Percentiles rank a stretch among this genome's conserved stretches.
Evolutionary conservation across 331 rosid genomes (phyloP).

Genomic region (Acacia pycnantha): DNA sequence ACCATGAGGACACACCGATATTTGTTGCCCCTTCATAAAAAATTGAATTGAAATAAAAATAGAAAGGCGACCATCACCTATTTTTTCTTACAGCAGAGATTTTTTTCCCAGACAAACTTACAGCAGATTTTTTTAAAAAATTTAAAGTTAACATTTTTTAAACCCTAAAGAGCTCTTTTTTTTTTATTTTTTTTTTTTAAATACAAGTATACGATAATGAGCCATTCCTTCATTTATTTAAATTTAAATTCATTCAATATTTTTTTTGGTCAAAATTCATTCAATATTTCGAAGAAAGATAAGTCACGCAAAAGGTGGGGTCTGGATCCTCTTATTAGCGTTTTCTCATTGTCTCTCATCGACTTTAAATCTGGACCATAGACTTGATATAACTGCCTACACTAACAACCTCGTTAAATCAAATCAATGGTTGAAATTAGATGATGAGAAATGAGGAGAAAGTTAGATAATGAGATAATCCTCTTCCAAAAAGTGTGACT

Average conservation of each 20-base stretch:
- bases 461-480: no score
- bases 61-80: not conserved
- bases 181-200: not conserved
- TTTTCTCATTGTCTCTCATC: no score
- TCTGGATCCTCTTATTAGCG: no score
- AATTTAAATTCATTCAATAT: not conserved
- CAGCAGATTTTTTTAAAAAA: no score
- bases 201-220: not conserved
- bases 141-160: not conserved
- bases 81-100: not conserved
- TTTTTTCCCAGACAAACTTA: not conserved
- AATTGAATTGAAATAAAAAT: not conserved
- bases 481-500: not conserved
- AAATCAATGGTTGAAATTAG: no score
- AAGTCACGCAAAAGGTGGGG: not conserved
- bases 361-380: no score
- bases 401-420: no score
- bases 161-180: not conserved
- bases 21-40: not conserved
- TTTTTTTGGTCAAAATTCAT: no score
- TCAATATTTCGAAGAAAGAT: not conserved
- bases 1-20: not conserved
- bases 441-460: no score
- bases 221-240: not conserved
- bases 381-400: no score